Base-by-base conservation (phyloP, 2,329 filamentous ascomycete genomes). In the Cytospora leucostoma region DNA sequence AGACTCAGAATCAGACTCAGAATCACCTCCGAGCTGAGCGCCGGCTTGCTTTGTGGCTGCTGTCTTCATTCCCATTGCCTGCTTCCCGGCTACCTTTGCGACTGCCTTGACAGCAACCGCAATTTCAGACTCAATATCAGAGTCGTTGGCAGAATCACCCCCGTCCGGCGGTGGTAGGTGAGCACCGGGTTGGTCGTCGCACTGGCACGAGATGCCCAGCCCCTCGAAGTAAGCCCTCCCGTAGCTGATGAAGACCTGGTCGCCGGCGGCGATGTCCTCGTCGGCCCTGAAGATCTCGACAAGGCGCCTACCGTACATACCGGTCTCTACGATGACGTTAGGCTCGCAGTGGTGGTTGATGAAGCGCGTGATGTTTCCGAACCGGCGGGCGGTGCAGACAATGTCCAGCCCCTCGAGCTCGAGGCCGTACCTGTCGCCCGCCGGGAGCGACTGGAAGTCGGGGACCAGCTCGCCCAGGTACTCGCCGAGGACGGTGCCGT, bases 391-490 rank as follows among this genome's bases (percentile, higher is more conserved):
- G 2, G 50, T n/a, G 7, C 21, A 37, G 3, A 19, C 37, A 12
- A 27, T 17, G 4, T 13, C 0, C 4, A 27, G 2, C 27, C 2
- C 27, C 27, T 21, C n/a, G n/a, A 35, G 8, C 5, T 32, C 1
- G 8, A 60, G 54, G 3, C 33, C 13, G 32, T 60, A 60, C 4
- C 3, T 34, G 2, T 60, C 58, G 4, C 27, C n/a, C 4, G 17
- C 19, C 0, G 7, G 10, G 2, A 40, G 7, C 1, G 8, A 3
- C 12, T 32, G 15, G 32, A 15, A 27, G 4, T 27, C 27, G 2
- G 49, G 57, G 47, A 52, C 38, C 11, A 61, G 51, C 13, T 34
- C 47, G 17, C 58, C 58, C n/a, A 61, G 37, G 13, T 55, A 61
- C 51, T 61, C 58, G 0, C 58, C 58, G 13, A 61, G 33, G 15